Percentiles rank a stretch among this genome's conserved stretches.
These are phyloP conservation scores for Pseudisothecium myosuroides DNA, from an alignment of 225 moss, liverwort and hornwort species.

Conservation along the genomic window DNA sequence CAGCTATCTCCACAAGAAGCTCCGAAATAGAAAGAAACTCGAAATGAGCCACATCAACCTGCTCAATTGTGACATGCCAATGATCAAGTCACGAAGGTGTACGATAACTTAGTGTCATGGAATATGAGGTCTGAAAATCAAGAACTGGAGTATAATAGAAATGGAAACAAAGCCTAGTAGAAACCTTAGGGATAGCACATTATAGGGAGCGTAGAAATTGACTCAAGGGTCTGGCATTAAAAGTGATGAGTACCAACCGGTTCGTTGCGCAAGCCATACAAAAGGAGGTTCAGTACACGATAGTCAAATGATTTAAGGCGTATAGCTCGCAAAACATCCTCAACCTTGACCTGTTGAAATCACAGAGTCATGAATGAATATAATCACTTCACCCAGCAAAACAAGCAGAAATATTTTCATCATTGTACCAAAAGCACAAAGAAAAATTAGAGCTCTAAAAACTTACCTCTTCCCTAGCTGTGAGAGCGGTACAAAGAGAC, in stretches of 20 bases:
- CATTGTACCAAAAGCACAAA: background rate
- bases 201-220: background rate
- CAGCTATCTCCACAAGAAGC: constrained; percentile 87
- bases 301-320: constrained; percentile 92
- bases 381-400: background rate
- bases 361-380: background rate
- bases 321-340: constrained; percentile 64
- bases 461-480: constrained; percentile 22
- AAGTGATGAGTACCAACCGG: constrained; percentile 11
- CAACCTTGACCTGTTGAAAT: constrained; percentile 35
- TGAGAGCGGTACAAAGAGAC: constrained; percentile 52
- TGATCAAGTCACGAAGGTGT: background rate
- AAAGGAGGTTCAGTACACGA: constrained; percentile 77
- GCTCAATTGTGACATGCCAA: background rate
- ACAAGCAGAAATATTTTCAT: background rate
- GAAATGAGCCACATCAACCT: constrained; percentile 67
- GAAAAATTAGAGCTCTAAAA: background rate
- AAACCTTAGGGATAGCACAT: background rate
- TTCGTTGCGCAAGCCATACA: constrained; percentile 46
- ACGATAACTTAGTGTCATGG: background rate
- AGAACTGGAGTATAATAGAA: background rate
- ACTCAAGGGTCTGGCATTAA: background rate
- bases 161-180: background rate
- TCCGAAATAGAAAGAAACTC: constrained; percentile 74
- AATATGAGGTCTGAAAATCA: background rate